These are phyloP conservation scores for Oxyria digyna DNA, from an alignment of 148 eudicot genomes.

Conservation along the genomic window DNA sequence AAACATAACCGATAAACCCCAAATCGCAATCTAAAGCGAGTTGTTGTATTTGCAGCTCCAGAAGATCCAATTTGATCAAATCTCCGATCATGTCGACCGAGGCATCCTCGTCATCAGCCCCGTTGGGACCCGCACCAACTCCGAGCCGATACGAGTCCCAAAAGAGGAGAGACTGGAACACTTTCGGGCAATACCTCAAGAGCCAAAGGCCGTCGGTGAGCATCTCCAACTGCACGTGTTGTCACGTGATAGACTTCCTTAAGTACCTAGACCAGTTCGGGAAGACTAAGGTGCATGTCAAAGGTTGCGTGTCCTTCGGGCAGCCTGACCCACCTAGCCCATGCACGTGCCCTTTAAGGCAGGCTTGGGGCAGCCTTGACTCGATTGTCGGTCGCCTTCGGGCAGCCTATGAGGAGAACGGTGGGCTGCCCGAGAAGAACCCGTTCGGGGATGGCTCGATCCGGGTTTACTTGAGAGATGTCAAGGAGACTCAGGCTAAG, in stretches of 20 bases:
- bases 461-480: constrained; percentile 55
- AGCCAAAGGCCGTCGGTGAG: constrained; percentile 58
- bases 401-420: constrained; percentile 78
- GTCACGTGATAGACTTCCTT: constrained; percentile 64
- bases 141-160: constrained; percentile 73
- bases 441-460: constrained; percentile 73
- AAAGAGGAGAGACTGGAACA: constrained; percentile 76
- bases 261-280: constrained; percentile 80
- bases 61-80: too few species aligned
- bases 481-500: constrained; percentile 70
- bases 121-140: background rate
- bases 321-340: constrained; percentile 82
- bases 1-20: too few species aligned
- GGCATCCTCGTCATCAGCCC: background rate
- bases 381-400: constrained; percentile 68
- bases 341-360: constrained; percentile 66
- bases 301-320: constrained; percentile 61
- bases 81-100: background rate
- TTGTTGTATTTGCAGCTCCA: too few species aligned
- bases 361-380: constrained; percentile 88
- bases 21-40: too few species aligned
- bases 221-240: constrained; percentile 44
- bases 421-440: constrained; percentile 58
- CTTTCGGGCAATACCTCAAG: constrained; percentile 71
- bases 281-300: constrained; percentile 68